These are phyloP conservation scores for Chloranthus sessilifolius DNA, from an alignment of 164 flowering plant species.

Conservation along the genomic window DNA sequence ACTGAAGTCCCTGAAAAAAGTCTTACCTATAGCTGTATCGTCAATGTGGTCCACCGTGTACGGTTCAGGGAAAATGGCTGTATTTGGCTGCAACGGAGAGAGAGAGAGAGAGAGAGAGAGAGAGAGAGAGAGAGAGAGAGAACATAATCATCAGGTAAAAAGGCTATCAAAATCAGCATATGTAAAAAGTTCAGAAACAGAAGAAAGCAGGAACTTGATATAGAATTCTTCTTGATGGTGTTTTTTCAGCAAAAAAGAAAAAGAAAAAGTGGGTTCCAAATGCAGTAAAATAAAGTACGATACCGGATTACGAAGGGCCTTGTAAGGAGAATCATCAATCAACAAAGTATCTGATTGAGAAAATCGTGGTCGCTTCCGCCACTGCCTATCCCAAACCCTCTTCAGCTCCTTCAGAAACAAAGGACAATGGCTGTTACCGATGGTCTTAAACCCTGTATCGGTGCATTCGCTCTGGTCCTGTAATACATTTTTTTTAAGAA, in stretches of 20 bases:
- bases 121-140: too few species aligned
- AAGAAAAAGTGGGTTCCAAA: too few species aligned
- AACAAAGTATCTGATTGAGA: conserved; percentile 70
- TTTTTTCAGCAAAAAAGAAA: too few species aligned
- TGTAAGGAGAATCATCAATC: conserved; percentile 88
- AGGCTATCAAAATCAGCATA: too few species aligned
- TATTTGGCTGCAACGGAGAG: neutral
- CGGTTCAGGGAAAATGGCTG: neutral
- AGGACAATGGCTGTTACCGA: conserved; percentile 53
- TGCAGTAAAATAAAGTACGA: neutral
- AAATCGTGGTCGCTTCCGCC: conserved; percentile 43
- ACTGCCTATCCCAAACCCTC: conserved; percentile 58
- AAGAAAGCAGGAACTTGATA: too few species aligned
- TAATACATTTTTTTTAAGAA: too few species aligned
- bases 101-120: too few species aligned
- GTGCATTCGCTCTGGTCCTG: conserved; percentile 71
- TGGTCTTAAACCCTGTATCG: conserved; percentile 33
- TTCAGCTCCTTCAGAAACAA: conserved; percentile 64
- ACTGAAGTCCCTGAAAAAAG: too few species aligned
- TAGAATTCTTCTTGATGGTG: too few species aligned
- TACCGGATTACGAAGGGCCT: conserved; percentile 80
- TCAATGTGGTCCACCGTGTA: neutral
- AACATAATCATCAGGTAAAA: too few species aligned
- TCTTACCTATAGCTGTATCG: neutral
- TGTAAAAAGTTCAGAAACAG: too few species aligned